Percentiles rank a stretch among this genome's conserved stretches.
Evolutionary conservation across 1,139 yeast genomes (phyloP).

Genomic region (Lodderomyces oxycetoniae): DNA sequence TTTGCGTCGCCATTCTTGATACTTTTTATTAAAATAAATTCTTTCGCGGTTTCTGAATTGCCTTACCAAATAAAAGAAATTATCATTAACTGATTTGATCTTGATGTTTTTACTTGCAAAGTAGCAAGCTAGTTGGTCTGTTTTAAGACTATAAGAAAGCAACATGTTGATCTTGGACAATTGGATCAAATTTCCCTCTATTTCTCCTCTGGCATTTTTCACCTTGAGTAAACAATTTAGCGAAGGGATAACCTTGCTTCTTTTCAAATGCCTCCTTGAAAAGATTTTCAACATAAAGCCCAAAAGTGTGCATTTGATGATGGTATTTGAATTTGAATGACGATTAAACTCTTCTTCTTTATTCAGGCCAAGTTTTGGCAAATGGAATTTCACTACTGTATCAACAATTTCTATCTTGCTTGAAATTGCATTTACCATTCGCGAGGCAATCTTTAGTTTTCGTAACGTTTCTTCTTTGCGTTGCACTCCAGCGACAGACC

Average conservation of each 20-base stretch:
- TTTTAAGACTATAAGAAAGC: slow-evolving; percentile 23
- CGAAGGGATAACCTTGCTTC: slow-evolving; percentile 8
- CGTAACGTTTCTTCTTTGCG: slow-evolving; percentile 9
- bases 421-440: slow-evolving; percentile 19
- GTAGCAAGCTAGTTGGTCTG: slow-evolving; percentile 21
- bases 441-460: slow-evolving; percentile 10
- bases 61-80: slow-evolving; percentile 35
- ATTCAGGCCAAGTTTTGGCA: slow-evolving; percentile 25
- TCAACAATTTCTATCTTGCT: slow-evolving; percentile 32
- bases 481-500: slow-evolving; percentile 12
- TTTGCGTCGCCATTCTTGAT: slow-evolving; percentile 12
- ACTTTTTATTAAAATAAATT: slow-evolving; percentile 25
- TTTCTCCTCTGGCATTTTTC: slow-evolving; percentile 28
- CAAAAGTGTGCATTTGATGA: slow-evolving; percentile 22
- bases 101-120: slow-evolving; percentile 25
- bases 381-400: slow-evolving; percentile 25
- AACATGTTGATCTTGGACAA: slow-evolving; percentile 29
- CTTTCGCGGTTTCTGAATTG: slow-evolving; percentile 29
- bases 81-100: slow-evolving; percentile 35
- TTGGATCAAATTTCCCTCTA: slow-evolving; percentile 29
- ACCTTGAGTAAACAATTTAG: slow-evolving; percentile 27
- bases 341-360: slow-evolving; percentile 24
- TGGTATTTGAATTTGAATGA: slow-evolving; percentile 26
- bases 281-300: slow-evolving; percentile 27
- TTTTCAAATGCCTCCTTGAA: slow-evolving; percentile 15